A percentile compares a stretch with the other conserved stretches of the same genome.
These are phyloP conservation scores for Exophiala oligosperma DNA, from an alignment of 2,329 filamentous ascomycete species.

Conservation along the genomic window DNA sequence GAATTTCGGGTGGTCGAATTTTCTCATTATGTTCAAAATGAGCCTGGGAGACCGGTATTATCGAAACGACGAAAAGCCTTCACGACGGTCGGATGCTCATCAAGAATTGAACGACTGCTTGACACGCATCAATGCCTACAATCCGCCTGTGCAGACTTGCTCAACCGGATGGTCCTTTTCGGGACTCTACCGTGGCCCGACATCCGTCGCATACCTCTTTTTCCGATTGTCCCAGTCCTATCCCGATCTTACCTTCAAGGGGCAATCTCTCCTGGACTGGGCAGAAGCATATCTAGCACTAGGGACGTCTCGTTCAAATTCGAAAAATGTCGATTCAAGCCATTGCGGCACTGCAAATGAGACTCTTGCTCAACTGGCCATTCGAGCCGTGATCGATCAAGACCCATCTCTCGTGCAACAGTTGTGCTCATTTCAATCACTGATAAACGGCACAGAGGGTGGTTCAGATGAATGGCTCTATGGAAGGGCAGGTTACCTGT, in stretches of 20 bases:
- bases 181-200: conserved; percentile 56
- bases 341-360: conserved; percentile 55
- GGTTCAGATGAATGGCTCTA: conserved; percentile 65
- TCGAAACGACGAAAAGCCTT: conserved; percentile 9
- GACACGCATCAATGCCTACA: conserved; percentile 28
- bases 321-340: conserved; percentile 37
- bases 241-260: conserved; percentile 46
- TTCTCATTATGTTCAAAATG: background rate
- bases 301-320: conserved; percentile 8
- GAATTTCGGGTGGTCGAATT: background rate
- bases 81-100: conserved; percentile 11
- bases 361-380: conserved; percentile 48
- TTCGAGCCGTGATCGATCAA: conserved; percentile 46
- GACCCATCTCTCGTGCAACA: conserved; percentile 44
- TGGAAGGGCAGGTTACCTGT: conserved; percentile 67
- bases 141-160: conserved; percentile 29
- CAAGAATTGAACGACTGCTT: conserved; percentile 24
- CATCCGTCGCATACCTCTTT: conserved; percentile 58
- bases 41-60: conserved; percentile 7
- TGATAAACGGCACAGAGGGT: conserved; percentile 31
- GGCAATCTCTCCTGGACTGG: conserved; percentile 48
- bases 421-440: conserved; percentile 22
- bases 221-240: conserved; percentile 48
- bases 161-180: conserved; percentile 31
- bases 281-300: conserved; percentile 45